Evolutionary conservation across 805 yeast genomes (phyloP), one percentile per base, ranked within the genome.

Genomic region (Wickerhamiella slavikovae): DNA sequence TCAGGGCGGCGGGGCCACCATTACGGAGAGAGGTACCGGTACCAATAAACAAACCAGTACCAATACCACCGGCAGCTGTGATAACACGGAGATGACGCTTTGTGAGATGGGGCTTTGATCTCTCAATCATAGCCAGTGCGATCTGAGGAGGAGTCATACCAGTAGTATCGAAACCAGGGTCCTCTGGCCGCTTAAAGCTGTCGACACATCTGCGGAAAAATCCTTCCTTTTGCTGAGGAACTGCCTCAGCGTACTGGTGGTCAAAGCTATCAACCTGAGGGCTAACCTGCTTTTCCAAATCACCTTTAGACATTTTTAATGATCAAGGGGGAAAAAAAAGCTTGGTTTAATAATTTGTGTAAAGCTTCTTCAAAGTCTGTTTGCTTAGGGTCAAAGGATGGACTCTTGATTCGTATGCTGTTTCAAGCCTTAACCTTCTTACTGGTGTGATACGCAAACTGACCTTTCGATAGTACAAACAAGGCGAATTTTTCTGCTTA

Each of bases 21-120:
- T 35, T 42, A 20, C 48, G 43, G 24, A 67, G 50, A 7, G 68
- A 54, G 17, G 51, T 43, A 28, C 69, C 68, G 1, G 64, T 52
- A 24, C 66, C 61, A 19, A 67, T 47, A 38, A 64, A 67, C 19
- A 68, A 48, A 37, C 73, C 73, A 15, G 83, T 73, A 41, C 91
- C 92, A 34, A 76, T 70, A 32, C 83, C 72, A 29, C 83, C 79
- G 33, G 82, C 82, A 32, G 76, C 57, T 19, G 85, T 77, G 44
- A 77, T 71, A 67, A 75, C 66, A 37, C 47, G 47, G 27, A 52
- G 19, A 38, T 49, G 54, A n/a, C 55, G 41, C n/a, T 39, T 36
- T 33, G 45, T 45, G 33, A 42, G 50, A 29, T 27, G 27, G 28
- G 62, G 54, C 35, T 15, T 4, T 39, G 41, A 3, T 5, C 9